Base-by-base conservation (phyloP, 2,329 filamentous ascomycete genomes). In the Claviceps quebecensis region DNA sequence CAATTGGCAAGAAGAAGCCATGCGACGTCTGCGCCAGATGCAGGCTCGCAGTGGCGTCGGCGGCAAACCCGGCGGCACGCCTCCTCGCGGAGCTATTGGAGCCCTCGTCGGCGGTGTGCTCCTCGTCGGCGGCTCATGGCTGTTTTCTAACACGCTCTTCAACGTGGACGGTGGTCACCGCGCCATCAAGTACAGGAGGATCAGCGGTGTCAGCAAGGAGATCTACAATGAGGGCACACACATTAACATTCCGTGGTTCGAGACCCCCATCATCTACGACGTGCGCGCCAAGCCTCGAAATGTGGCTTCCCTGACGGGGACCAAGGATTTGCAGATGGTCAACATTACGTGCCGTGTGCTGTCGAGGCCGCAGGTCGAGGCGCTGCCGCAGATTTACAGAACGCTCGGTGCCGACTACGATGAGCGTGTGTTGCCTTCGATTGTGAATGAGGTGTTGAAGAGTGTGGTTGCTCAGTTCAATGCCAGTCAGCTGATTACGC, bases 331-430 rank as follows among this genome's bases (percentile, higher is more conserved):
- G 71, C 93, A 98, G 76, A 98, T 98, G 93, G 93, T 97, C 66
- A 98, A 98, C 80, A 97, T 98, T 67, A 98, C 91, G 65, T 98
- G 93, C 72, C 91, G 93, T 87, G 93, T 98, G 53, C 86, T 98
- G 50, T 96, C 91, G 53, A 78, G 89, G 61, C 93, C 93, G 52
- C 82, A 89, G 53, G 75, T 98, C 63, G 82, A 87, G 58, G 86
- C 90, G 36, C 81, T 98, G 43, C 93, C 93, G 17, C 88, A 95
- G 72, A 98, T 98, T 64, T 98, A 97, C 78, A 80, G 93, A 58
- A 98, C 93, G 1, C 78, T 98, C 38, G 93, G 93, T 51, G 84
- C 83, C 52, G 93, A 98, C 71, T 98, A 97, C 67, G 93, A 98
- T 63, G 93, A 98, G 80, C 79, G 93, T 55, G 89, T 98, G 43